Conservation (phyloP, 345 rosid species). For the Gossypium rotundifolium region DNA sequence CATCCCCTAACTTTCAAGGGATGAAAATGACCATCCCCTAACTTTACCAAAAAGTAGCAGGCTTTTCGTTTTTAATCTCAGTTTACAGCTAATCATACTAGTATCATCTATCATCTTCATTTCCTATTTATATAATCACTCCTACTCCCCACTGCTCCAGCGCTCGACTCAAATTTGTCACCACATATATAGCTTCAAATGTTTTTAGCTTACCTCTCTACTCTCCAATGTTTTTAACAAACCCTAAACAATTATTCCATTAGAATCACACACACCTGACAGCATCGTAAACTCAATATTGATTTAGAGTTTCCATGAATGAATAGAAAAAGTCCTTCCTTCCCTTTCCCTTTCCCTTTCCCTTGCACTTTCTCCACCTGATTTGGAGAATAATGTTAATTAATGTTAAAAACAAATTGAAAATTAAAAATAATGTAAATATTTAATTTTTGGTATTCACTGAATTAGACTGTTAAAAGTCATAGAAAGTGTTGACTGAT, state of each 20-base stretch:
- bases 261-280: too few species aligned
- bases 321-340: too few species aligned
- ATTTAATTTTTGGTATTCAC: not conserved
- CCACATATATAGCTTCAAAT: not conserved
- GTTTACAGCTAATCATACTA: not conserved
- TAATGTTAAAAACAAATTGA: too few species aligned
- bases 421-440: not conserved
- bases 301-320: too few species aligned
- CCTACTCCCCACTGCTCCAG: not conserved
- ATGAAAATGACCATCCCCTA: conserved; percentile 4
- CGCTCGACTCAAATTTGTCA: not conserved
- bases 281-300: too few species aligned
- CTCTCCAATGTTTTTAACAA: not conserved
- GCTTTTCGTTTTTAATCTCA: not conserved
- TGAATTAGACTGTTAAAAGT: not conserved
- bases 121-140: too few species aligned
- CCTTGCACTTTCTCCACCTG: too few species aligned
- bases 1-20: not conserved
- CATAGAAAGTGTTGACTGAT: not conserved
- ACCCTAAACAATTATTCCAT: too few species aligned
- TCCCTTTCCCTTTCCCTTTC: too few species aligned
- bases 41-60: not conserved
- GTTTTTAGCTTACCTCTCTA: not conserved
- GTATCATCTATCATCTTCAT: too few species aligned
- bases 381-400: too few species aligned